phyloP scores from a whole-genome alignment of 2,329 filamentous ascomycete genomes.

The Neobulgaria alba region DNA sequence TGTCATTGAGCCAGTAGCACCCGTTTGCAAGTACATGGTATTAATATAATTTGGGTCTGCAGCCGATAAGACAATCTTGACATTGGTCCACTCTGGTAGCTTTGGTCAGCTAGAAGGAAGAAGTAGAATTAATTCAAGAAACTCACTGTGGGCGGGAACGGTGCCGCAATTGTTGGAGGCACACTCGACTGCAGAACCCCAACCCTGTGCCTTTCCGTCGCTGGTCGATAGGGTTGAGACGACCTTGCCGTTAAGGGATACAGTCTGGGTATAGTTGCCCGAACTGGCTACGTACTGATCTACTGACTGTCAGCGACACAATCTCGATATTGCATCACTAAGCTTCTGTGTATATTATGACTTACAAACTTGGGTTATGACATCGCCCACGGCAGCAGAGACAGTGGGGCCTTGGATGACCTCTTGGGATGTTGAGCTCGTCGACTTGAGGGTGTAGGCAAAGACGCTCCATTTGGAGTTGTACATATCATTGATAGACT shows the following conservation, averaged over 20 bases:
- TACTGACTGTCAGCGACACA: background rate
- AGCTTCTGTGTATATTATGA: background rate
- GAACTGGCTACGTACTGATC: slow-evolving; percentile 33
- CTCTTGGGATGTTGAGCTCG: slow-evolving; percentile 19
- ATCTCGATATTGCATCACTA: slow-evolving; percentile 30
- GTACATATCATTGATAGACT: slow-evolving; percentile 37
- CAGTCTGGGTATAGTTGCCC: slow-evolving; percentile 34
- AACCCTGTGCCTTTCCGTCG: slow-evolving; percentile 35
- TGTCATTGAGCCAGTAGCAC: slow-evolving; percentile 3
- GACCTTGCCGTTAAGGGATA: slow-evolving; percentile 30
- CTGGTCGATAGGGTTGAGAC: slow-evolving; percentile 38
- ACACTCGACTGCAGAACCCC: slow-evolving; percentile 32
- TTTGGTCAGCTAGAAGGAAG: background rate
- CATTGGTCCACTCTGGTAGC: slow-evolving; percentile 5
- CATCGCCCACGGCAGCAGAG: slow-evolving; percentile 23
- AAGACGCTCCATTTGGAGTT: slow-evolving; percentile 34
- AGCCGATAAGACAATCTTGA: slow-evolving; percentile 6
- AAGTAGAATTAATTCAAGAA: background rate
- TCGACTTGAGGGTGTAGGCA: slow-evolving; percentile 35
- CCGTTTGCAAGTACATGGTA: background rate
- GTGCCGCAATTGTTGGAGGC: slow-evolving; percentile 7
- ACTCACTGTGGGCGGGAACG: slow-evolving; percentile 7
- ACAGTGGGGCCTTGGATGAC: slow-evolving; percentile 26
- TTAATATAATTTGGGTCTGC: slow-evolving; percentile 4
- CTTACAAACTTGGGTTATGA: slow-evolving; percentile 25